Evolutionary conservation across 2,329 filamentous ascomycete genomes (phyloP).

Genomic region (Amauroascus verrucosus): DNA sequence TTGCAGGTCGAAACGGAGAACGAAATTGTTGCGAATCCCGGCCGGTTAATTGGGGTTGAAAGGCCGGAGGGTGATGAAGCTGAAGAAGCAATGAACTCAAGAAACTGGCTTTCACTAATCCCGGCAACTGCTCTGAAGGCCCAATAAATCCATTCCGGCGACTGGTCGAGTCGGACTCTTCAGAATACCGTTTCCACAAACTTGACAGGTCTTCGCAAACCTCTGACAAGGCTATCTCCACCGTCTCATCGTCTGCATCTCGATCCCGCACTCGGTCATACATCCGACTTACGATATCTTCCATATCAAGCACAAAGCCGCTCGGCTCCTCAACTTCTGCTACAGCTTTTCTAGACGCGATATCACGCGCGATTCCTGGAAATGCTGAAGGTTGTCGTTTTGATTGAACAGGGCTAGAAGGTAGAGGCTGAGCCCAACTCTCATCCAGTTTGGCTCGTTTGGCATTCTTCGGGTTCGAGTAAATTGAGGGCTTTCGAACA

Average conservation of each 20-base stretch:
- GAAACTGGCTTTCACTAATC: slow-evolving; percentile 66
- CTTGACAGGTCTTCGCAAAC: slow-evolving; percentile 27
- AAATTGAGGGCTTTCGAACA: slow-evolving; percentile 29
- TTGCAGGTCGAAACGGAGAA: slow-evolving; percentile 23
- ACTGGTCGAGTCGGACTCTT: slow-evolving; percentile 35
- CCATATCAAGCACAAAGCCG: slow-evolving; percentile 63
- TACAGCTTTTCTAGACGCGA: slow-evolving; percentile 48
- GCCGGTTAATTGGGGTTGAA: slow-evolving; percentile 18
- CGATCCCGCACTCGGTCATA: slow-evolving; percentile 41
- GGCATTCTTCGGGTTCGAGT: slow-evolving; percentile 34
- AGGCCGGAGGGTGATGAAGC: slow-evolving; percentile 60
- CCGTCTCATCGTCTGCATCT: slow-evolving; percentile 23
- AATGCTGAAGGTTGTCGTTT: slow-evolving; percentile 52
- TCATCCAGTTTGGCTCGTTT: slow-evolving; percentile 37
- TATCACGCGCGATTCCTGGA: slow-evolving; percentile 59
- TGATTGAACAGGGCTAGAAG: slow-evolving; percentile 27
- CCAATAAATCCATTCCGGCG: slow-evolving; percentile 52
- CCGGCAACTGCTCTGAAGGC: slow-evolving; percentile 50
- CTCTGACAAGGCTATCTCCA: slow-evolving; percentile 27
- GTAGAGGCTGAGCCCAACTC: slow-evolving; percentile 28
- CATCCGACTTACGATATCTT: slow-evolving; percentile 56
- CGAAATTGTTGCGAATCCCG: slow-evolving; percentile 19
- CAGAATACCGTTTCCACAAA: slow-evolving; percentile 26
- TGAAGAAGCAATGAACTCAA: slow-evolving; percentile 68
- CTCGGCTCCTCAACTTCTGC: slow-evolving; percentile 58